Base-by-base conservation (phyloP, 768 basidiomycete genomes). In the Filobasidium wieringae region DNA sequence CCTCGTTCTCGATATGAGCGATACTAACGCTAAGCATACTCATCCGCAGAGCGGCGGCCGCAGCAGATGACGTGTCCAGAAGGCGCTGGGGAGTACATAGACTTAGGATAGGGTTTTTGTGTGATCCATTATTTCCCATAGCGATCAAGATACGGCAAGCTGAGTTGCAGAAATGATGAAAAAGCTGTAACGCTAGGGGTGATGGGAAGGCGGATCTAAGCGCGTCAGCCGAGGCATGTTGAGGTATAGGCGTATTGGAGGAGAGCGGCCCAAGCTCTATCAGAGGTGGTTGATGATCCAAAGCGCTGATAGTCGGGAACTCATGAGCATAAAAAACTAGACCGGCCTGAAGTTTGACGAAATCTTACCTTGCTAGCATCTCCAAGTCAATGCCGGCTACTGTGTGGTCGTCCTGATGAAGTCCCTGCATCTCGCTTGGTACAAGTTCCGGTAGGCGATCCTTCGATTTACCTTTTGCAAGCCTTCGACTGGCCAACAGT, bases 21-120 rank as follows among this genome's bases (percentile, higher is more conserved):
- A 65, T 53, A 30, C 62, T 65, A 12, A 53, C 63, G 36, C 64
- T 66, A 1, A 69, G 59, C 60, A 69, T 63, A 37, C 64, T 64
- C 68, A 69, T 66, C 32, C 68, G 31, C 11, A 69, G 64, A 9
- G 68, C 66, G 0, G 68, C 68, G 0, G 64, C 63, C 2, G 64
- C 64, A 1, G 68, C 57, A 19, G 60, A 60, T 27, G 53, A 55
- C 1, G 66, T 67, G 55, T 69, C 66, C 30, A 69, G 57, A 15
- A 69, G 41, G n/a, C 61, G 19, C 53, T 33, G 11, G 59, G 66
- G 29, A 60, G 65, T 56, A 63, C 67, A 34, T 4, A 69, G 58
- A 14, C 62, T 57, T n/a, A 66, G 43, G 15, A 66, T 54, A 0
- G 67, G 67, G 53, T 68, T 68, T 5, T 63, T 65, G 29, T 61